phyloP scores from a whole-genome alignment of 805 yeast species.

The Maudiozyma turicensis region DNA sequence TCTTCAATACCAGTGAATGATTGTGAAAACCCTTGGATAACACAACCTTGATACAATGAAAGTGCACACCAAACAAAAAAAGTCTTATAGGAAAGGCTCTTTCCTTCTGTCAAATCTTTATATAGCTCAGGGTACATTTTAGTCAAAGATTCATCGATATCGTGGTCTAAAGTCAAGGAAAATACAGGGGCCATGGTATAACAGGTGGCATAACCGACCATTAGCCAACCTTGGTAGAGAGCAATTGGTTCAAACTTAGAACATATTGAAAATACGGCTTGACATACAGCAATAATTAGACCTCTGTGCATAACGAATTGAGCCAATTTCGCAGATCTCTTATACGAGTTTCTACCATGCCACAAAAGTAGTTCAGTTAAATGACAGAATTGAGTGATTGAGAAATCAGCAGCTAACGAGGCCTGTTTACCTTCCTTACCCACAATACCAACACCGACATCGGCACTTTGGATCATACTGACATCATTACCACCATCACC shows the following conservation, averaged over 20 bases:
- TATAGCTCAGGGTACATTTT: constrained; percentile 89
- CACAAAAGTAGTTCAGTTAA: constrained; percentile 78
- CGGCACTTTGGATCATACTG: constrained; percentile 97
- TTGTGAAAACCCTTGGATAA: constrained; percentile 79
- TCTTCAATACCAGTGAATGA: constrained; percentile 52
- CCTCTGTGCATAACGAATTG: constrained; percentile 98
- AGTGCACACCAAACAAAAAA: constrained; percentile 87
- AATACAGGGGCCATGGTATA: constrained; percentile 99
- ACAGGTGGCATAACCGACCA: constrained; percentile 97
- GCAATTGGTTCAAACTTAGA: constrained; percentile 91
- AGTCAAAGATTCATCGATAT: constrained; percentile 82
- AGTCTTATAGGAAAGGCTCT: constrained; percentile 73
- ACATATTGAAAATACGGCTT: constrained; percentile 81
- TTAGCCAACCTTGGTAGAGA: constrained; percentile 87
- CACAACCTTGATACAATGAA: constrained; percentile 82
- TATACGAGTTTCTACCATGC: constrained; percentile 98
- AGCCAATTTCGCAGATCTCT: constrained; percentile 87
- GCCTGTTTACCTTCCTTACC: constrained; percentile 99
- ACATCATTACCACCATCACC: constrained; percentile 99
- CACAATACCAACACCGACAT: constrained; percentile 97
- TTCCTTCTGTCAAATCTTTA: constrained; percentile 82
- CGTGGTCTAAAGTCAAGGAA: constrained; percentile 82
- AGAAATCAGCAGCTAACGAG: constrained; percentile 92
- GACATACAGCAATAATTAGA: constrained; percentile 84
- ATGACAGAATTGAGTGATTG: constrained; percentile 84